Evolutionary conservation across 2,329 filamentous ascomycete species (phyloP), one percentile per base, ranked within the genome.

Genomic region (Lomentospora prolificans): DNA sequence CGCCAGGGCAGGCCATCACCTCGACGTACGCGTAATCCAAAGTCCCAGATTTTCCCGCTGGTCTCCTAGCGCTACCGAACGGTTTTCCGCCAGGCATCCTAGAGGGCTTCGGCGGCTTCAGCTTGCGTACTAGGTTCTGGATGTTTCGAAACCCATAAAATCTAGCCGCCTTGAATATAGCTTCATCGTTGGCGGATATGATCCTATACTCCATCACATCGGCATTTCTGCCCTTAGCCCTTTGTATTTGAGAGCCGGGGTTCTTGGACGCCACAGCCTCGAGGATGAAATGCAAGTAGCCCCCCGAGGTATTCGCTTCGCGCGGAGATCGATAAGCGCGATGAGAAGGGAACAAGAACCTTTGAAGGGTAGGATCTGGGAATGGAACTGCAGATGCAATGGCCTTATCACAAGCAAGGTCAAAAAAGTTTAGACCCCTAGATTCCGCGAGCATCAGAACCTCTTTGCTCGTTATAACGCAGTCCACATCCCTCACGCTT

Each of bases 111-210:
- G 86, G 81, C 0, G 94, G 94, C 68, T 95, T 95, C 51, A 99
- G 72, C 59, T 86, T 85, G n/a, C 94, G 84, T 14, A 99, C 94
- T 4, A 99, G 81, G 65, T 99, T 99, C 69, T 97, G 94, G 60
- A 99, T 99, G 66, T 99, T 99, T 54, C 94, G 81, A 76, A 99
- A 99, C 4, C 94, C 94, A 67, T 99, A 99, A 70, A 92, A 99
- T 53, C 94, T 84, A 3, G 92, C 92, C 19, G 89, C 87, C 66
- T 83, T 88, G 72, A 95, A 84, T 2, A 95, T 69, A 3, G 77
- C 71, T 59, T 83, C 73, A 8, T 79, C 79, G 2, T 74, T 66
- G 53, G 71, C 73, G 12, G 81, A 79, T 1, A 80, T 71, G 22
- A 96, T 78, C 2, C 78, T 76, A 67, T 94, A 96, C 64, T 97